A percentile compares a stretch with the other conserved stretches of the same genome.
Evolutionary conservation across 495 filamentous ascomycete species (phyloP).

Genomic region (Amphirosellinia nigrospora): DNA sequence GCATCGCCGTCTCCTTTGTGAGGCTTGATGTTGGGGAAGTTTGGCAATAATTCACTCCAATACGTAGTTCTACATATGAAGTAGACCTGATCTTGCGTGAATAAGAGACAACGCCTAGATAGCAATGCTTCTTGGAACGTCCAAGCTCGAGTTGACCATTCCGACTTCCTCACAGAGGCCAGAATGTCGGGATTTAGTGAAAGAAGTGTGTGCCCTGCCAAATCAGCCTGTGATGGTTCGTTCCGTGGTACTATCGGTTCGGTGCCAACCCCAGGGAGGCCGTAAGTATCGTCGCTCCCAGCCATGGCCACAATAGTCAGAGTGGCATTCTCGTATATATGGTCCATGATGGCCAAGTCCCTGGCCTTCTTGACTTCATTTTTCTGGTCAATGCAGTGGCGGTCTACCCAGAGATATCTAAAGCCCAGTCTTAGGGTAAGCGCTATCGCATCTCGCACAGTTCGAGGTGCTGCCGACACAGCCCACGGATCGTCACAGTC

Average conservation of each 20-base stretch:
- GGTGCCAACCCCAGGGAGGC: conserved; percentile 36
- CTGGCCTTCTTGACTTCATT: conserved; percentile 3
- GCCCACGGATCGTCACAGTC: conserved; percentile 8
- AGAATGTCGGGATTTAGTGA: not conserved
- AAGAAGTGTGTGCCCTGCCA: conserved; percentile 15
- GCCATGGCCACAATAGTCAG: conserved; percentile 44
- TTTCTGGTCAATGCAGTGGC: conserved; percentile 7
- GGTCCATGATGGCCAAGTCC: conserved; percentile 31
- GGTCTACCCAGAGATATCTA: conserved; percentile 23
- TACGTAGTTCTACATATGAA: conserved; percentile 1
- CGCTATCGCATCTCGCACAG: conserved; percentile 10
- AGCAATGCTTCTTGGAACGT: conserved; percentile 10
- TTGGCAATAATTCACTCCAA: conserved; percentile 6
- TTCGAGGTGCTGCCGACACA: conserved; percentile 3
- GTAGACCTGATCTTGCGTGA: conserved; percentile 3
- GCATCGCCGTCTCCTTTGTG: not conserved
- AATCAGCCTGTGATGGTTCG: not conserved
- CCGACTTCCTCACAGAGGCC: not conserved
- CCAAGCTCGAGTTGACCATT: conserved; percentile 17
- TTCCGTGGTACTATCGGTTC: not conserved
- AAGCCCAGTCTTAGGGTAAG: conserved; percentile 4
- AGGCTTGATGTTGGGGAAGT: not conserved
- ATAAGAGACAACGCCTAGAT: not conserved
- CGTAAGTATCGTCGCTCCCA: conserved; percentile 34
- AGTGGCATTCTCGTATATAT: conserved; percentile 33